phyloP scores from a whole-genome alignment of 371 early-diverging fungal genomes.

The Mucor mucedo region DNA sequence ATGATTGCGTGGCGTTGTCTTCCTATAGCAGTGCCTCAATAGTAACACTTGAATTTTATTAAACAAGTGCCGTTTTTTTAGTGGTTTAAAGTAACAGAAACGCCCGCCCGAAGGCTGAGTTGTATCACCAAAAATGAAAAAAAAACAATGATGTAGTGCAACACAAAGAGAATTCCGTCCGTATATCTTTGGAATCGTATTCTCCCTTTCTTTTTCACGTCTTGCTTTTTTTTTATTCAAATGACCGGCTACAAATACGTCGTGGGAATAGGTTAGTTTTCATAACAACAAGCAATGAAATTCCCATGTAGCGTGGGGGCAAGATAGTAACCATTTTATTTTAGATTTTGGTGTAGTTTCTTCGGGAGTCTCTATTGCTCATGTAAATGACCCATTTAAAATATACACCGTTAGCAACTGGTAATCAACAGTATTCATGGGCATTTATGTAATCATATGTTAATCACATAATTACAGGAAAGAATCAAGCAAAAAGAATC shows the following conservation, averaged over 20 bases:
- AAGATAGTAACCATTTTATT: not conserved
- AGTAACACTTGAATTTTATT: no score
- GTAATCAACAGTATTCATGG: not conserved
- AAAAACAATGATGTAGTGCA: no score
- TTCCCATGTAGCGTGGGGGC: not conserved
- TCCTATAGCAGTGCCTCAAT: no score
- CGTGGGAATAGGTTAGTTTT: conserved; percentile 1
- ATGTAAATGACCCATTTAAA: not conserved
- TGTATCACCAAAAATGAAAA: no score
- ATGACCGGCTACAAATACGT: not conserved
- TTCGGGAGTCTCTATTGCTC: not conserved
- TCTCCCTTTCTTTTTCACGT: no score
- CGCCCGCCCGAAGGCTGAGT: no score
- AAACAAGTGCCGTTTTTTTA: no score
- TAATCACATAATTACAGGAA: not conserved
- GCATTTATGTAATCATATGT: not conserved
- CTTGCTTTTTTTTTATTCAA: no score
- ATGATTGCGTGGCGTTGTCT: no score
- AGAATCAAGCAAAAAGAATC: not conserved
- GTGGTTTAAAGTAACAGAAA: no score
- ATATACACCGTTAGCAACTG: not conserved
- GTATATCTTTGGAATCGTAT: no score
- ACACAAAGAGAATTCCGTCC: no score
- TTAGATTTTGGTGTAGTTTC: not conserved
- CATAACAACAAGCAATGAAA: not conserved